Evolutionary conservation across 306 rosid species (phyloP), one percentile per base, ranked within the genome.

Genomic region (Comarum palustre): DNA sequence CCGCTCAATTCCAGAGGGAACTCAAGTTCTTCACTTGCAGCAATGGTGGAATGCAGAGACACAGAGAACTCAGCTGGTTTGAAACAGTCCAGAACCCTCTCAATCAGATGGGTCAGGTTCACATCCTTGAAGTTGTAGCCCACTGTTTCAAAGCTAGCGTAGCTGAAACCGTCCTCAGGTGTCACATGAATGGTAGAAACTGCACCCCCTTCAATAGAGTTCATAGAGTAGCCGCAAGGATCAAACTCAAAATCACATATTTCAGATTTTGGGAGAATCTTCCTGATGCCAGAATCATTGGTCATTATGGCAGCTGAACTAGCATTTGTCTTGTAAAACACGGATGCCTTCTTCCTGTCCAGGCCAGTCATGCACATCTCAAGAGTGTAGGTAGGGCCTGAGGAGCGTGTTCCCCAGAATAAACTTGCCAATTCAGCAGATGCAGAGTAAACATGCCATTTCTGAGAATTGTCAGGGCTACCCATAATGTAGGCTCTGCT

Each of bases 151-250:
- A 94, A 94, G 68, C 99, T 94, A 13, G 99, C 95, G 72, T 91
- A 94, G 43, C 99, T 94, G 82, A 94, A 94, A 31, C 97, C 97
- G 47, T 94, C 99, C 86, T 94, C 99, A 0, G 97, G 99, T 8
- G 97, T 94, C 19, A 94, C 89, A 60, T 94, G 99, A 80, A 94
- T 88, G 0, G 99, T 94, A 39, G 97, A 94, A 58, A 91, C 73
- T 19, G 97, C 99, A 59, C 75, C 78, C 6, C 88, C 95, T 78
- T 94, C 97, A 1, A 94, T 86, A 5, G 88, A 88, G 65, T 94
- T 94, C 99, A 94, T 94, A 8, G 99, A 94, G 75, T 91, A 94
- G 0, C 99, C 99, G 61, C 99, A 94, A 0, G 99, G 99, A 13
- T 94, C 97, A 47, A 94, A 94, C 77, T 94, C 97, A 41, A 89